These are phyloP conservation scores for Umbellularia californica DNA, from an alignment of 164 flowering plant genomes.

Conservation along the genomic window DNA sequence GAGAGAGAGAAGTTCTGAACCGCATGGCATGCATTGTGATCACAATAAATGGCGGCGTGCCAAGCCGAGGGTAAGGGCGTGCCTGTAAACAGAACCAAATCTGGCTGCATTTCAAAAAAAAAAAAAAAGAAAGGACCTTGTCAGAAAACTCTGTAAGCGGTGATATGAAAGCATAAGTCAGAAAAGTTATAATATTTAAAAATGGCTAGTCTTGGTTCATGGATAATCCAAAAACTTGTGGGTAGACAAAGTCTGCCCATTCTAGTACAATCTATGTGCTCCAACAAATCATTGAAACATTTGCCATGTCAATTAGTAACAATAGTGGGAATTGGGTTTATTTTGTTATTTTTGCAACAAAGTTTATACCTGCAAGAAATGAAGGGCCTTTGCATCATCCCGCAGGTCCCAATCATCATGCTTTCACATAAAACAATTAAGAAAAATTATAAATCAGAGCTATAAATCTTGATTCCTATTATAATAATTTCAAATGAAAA, in stretches of 20 bases:
- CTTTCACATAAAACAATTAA: slow-evolving; percentile 25
- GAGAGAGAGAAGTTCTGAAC: slow-evolving; percentile 11
- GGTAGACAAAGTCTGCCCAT: neutral
- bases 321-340: neutral
- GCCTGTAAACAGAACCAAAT: slow-evolving; percentile 95
- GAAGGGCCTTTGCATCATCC: slow-evolving; percentile 72
- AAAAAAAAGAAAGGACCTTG: slow-evolving; percentile 11
- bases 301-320: neutral
- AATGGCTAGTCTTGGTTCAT: no score
- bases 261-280: neutral
- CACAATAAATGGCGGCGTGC: slow-evolving; percentile 10
- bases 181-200: no score
- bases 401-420: slow-evolving; percentile 67
- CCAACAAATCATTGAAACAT: neutral
- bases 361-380: slow-evolving; percentile 47
- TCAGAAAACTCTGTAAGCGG: slow-evolving; percentile 9
- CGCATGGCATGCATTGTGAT: slow-evolving; percentile 1
- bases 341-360: neutral
- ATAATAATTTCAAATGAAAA: neutral
- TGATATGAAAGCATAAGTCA: neutral
- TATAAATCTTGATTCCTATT: no score
- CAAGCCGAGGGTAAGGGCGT: slow-evolving; percentile 29
- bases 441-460: neutral
- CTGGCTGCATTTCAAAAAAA: slow-evolving; percentile 63
- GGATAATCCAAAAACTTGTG: neutral